Conservation (phyloP, 179 eudicot species). For the Silene noctiflora region DNA sequence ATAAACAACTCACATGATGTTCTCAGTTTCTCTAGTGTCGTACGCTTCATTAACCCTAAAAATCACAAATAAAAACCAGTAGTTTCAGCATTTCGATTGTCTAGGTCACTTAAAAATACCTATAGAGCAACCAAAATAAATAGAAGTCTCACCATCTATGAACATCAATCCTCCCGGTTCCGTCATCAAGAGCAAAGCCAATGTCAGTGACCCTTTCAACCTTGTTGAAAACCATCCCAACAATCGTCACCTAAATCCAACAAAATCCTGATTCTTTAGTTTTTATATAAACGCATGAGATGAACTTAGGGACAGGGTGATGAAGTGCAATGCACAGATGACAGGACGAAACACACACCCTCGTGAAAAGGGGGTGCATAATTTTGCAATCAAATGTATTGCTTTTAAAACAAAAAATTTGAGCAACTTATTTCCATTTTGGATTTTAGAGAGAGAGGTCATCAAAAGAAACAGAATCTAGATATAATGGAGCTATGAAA, state of each 20-base stretch:
- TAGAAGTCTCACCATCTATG: slow-evolving; percentile 57
- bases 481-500: not conserved
- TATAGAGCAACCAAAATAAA: not conserved
- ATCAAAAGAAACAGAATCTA: too few relatives aligned
- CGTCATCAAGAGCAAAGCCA: slow-evolving; percentile 73
- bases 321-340: not conserved
- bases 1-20: slow-evolving; percentile 43
- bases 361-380: not conserved
- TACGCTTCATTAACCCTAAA: slow-evolving; percentile 65
- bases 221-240: slow-evolving; percentile 67
- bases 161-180: slow-evolving; percentile 77
- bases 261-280: not conserved
- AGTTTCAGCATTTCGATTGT: not conserved
- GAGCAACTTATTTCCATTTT: not conserved
- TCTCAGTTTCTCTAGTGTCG: slow-evolving; percentile 62
- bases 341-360: not conserved
- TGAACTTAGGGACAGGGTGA: not conserved
- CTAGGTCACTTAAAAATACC: not conserved
- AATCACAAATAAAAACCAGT: slow-evolving; percentile 17
- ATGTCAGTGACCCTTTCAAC: slow-evolving; percentile 72
- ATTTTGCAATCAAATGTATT: not conserved
- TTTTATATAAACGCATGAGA: not conserved
- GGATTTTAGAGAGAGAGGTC: not conserved
- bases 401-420: too few relatives aligned
- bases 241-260: slow-evolving; percentile 59